A percentile compares a stretch with the other conserved stretches of the same genome.
These are phyloP conservation scores for Vitis hybrid DNA, from an alignment of 177 flowering plant genomes.

Conservation along the genomic window DNA sequence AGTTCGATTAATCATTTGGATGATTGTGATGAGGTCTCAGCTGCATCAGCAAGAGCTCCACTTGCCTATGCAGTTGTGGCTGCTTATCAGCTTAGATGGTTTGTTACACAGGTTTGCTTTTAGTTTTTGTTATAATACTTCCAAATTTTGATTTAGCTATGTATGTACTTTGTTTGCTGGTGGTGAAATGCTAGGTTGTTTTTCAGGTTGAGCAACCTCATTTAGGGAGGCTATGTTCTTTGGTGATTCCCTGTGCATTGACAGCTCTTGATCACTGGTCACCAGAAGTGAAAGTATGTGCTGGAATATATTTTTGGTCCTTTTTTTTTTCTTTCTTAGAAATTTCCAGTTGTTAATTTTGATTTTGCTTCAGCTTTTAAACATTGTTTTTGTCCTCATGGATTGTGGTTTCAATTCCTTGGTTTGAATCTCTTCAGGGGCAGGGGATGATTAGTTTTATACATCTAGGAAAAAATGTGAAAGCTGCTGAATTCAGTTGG, in stretches of 20 bases:
- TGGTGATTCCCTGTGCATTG: conserved; percentile 87
- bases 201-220: conserved; percentile 61
- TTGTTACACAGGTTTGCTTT: conserved; percentile 65
- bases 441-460: conserved; percentile 84
- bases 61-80: conserved; percentile 73
- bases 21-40: conserved; percentile 53
- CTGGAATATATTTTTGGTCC: neutral
- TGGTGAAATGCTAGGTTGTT: neutral
- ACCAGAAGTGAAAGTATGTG: conserved; percentile 77
- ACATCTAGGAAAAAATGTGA: conserved; percentile 69
- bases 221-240: conserved; percentile 65
- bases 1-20: conserved; percentile 55
- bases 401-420: neutral
- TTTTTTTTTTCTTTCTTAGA: neutral
- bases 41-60: conserved; percentile 73
- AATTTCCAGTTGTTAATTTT: neutral
- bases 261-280: conserved; percentile 98
- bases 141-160: neutral
- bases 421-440: conserved; percentile 45
- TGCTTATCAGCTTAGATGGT: conserved; percentile 89
- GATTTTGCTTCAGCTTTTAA: neutral
- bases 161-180: neutral
- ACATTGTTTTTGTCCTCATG: neutral
- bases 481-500: conserved; percentile 56
- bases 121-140: neutral